These are phyloP conservation scores for Chlorokybus atmophyticus DNA, from an alignment of 139 green algal genomes.

Conservation along the genomic window DNA sequence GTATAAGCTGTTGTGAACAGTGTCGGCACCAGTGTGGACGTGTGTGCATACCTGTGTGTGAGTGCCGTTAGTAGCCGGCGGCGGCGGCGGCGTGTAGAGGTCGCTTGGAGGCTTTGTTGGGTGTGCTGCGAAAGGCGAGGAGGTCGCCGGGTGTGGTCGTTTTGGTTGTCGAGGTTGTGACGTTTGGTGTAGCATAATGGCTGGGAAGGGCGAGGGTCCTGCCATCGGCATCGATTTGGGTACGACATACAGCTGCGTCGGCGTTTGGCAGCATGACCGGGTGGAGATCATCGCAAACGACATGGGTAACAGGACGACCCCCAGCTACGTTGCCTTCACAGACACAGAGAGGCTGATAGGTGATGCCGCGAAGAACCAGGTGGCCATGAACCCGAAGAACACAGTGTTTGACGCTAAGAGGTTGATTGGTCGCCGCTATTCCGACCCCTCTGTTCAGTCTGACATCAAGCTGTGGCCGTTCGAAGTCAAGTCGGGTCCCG, in stretches of 20 bases:
- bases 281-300: constrained; percentile 63
- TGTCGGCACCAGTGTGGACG: too few relatives aligned
- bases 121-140: too few relatives aligned
- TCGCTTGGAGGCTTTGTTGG: too few relatives aligned
- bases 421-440: constrained; percentile 82
- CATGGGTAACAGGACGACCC: constrained; percentile 77
- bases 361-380: constrained; percentile 86
- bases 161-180: too few relatives aligned
- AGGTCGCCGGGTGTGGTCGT: too few relatives aligned
- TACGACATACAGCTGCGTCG: constrained; percentile 53
- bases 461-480: constrained; percentile 91
- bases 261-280: constrained; percentile 74
- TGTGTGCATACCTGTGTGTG: too few relatives aligned
- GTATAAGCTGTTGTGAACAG: too few relatives aligned
- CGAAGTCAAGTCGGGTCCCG: constrained; percentile 42
- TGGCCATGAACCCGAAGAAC: constrained; percentile 80
- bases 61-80: too few relatives aligned
- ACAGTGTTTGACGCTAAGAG: constrained; percentile 97
- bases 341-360: constrained; percentile 91
- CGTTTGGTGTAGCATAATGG: constrained; percentile 4
- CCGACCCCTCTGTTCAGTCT: constrained; percentile 64
- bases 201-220: constrained; percentile 12
- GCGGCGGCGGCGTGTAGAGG: too few relatives aligned
- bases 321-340: constrained; percentile 93
- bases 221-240: constrained; percentile 26